Evolutionary conservation across 2,329 filamentous ascomycete genomes (phyloP), one percentile per base, ranked within the genome.

Genomic region (Hymenoscyphus albidus): DNA sequence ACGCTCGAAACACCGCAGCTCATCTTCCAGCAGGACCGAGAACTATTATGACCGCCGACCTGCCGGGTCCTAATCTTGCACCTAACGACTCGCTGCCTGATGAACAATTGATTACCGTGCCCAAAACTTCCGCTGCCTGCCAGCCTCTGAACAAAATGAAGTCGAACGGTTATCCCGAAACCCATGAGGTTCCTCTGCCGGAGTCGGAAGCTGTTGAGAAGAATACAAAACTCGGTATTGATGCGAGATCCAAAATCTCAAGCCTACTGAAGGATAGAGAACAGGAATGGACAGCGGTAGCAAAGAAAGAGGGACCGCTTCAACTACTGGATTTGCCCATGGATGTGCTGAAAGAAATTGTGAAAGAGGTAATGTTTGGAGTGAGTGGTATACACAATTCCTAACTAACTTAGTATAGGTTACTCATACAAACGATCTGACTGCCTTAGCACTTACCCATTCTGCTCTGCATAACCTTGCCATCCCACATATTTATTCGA

Each of bases 391-490:
- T 16, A 57, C 13, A 54, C 48, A 27, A 22, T 18, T 54, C n/a
- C 22, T 18, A 22, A 54, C 48, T 54, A 54, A 54, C 48, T 54
- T 54, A 18, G 22, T 63, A 61, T 73, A 92, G 90, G 83, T 93
- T 62, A 91, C 88, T 3, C 88, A 93, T 74, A 92, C 90, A 5
- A 94, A 93, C 75, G 91, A 95, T 75, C 81, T 95, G 66, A 92
- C 89, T 0, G 87, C 90, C 14, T 82, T 95, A 51, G 90, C 91
- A 14, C 81, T 92, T 65, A 90, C 90, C 55, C 91, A 92, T 77
- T 92, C 91, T 14, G 87, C 88, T 35, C 83, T 96, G 13, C 90
- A 95, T 77, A 82, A 83, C 55, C 83, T 95, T 62, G 86, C 90
- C 0, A 87, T 92, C 31, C 91, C 91, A 18, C 86, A 88, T 71